Conservation (phyloP, 352 stramenopile species). For the Globisporangium cystogenes region DNA sequence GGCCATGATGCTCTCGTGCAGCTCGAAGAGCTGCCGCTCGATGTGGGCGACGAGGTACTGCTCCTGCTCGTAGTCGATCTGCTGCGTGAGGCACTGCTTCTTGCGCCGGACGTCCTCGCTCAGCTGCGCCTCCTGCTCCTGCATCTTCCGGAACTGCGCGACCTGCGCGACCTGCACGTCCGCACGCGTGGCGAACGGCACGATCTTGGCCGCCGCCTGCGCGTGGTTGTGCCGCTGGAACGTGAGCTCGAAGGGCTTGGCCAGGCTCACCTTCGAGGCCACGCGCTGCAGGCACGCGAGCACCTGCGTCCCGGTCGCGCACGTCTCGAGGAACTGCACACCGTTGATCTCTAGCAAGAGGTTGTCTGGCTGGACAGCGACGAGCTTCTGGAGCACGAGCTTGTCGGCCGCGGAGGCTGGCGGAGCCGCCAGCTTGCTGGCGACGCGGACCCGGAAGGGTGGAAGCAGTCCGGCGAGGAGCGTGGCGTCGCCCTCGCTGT, state of each 20-base stretch:
- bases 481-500: neutral
- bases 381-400: slow-evolving; percentile 27
- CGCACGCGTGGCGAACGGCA: slow-evolving; percentile 44
- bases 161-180: slow-evolving; percentile 53
- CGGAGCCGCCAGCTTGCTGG: slow-evolving; percentile 17
- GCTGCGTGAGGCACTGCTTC: slow-evolving; percentile 56
- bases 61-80: slow-evolving; percentile 55
- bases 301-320: slow-evolving; percentile 23
- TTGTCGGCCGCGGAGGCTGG: slow-evolving; percentile 13
- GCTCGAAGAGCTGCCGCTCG: slow-evolving; percentile 24
- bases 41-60: slow-evolving; percentile 45
- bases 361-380: slow-evolving; percentile 36
- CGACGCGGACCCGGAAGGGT: slow-evolving; percentile 28
- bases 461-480: slow-evolving; percentile 15
- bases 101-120: slow-evolving; percentile 27
- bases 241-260: slow-evolving; percentile 38
- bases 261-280: slow-evolving; percentile 24
- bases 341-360: slow-evolving; percentile 41
- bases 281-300: slow-evolving; percentile 23
- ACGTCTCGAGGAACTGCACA: slow-evolving; percentile 25
- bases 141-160: slow-evolving; percentile 29
- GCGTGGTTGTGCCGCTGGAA: slow-evolving; percentile 52
- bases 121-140: slow-evolving; percentile 27
- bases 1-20: slow-evolving; percentile 46
- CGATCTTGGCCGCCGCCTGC: slow-evolving; percentile 40